A percentile compares a stretch with the other conserved stretches of the same genome.
These are phyloP conservation scores for Symbiodinium pilosum DNA, from an alignment of 73 alveolate species.

Conservation along the genomic window DNA sequence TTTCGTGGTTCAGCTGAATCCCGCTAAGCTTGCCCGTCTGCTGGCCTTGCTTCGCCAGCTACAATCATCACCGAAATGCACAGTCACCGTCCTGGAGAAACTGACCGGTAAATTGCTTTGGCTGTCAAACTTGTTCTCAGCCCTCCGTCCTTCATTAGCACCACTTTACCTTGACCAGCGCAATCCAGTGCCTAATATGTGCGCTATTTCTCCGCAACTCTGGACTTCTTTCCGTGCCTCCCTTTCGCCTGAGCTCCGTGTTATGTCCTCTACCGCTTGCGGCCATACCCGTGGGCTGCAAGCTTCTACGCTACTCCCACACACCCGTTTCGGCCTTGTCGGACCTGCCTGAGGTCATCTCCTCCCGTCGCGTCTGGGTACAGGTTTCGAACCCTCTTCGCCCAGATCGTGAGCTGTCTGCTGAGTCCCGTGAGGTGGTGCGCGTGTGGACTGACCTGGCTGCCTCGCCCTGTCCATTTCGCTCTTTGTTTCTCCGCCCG, in stretches of 20 bases:
- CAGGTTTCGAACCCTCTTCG: background rate
- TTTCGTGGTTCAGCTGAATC: background rate
- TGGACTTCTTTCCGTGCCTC: too few species aligned
- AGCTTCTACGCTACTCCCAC: background rate
- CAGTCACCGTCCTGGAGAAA: background rate
- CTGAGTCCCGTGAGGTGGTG: too few species aligned
- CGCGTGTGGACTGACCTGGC: too few species aligned
- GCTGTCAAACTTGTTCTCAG: background rate
- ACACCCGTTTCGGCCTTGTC: background rate
- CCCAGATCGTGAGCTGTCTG: background rate
- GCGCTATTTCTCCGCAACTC: too few species aligned
- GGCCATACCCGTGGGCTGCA: background rate
- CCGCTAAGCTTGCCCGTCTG: background rate
- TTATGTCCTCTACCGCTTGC: background rate
- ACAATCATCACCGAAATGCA: background rate
- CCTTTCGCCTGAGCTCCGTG: background rate
- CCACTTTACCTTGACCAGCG: background rate
- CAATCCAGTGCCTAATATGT: too few species aligned
- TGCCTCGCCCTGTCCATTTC: too few species aligned
- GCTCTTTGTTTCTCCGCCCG: too few species aligned
- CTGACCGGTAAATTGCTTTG: background rate
- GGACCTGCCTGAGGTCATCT: background rate
- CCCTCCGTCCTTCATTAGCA: background rate
- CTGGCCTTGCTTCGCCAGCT: background rate
- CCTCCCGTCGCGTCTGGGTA: background rate